Base-by-base conservation (phyloP, 73 alveolate species). In the Stentor coeruleus region DNA sequence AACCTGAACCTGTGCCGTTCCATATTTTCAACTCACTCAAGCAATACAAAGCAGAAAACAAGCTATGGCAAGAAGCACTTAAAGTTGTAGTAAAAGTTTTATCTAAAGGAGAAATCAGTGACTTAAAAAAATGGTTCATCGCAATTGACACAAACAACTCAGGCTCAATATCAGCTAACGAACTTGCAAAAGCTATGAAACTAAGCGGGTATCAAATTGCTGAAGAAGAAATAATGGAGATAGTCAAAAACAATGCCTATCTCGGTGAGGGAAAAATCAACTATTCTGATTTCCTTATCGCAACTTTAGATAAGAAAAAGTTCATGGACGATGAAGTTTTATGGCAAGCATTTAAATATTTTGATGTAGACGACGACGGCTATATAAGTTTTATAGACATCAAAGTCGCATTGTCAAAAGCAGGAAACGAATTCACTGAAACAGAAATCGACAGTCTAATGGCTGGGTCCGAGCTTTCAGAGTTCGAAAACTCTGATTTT, bases 341-440 rank as follows among this genome's bases (percentile, higher is more conserved):
- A n/a, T 3, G 38, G 59, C 20, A 39, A 57, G 15, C 81, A 20
- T 82, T 82, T 59, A 14, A 30, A 3, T 37, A 37, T 26, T 31
- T 82, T 26, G 88, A 82, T 31, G 74, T 81, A 3, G 88, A 82
- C 81, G 77, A 82, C 36, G 81, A 82, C 81, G 88, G 88, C 14
- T 11, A 66, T 35, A 73, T 82, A 6, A 33, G 15, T 33, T 38
- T 31, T 26, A n/a, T n/a, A 6, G 88, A 82, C 75, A 3, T 82
- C 0, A 73, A 37, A 82, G 35, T 55, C 59, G 35, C 81, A 28
- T 82, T 82, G 59, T 66, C 77, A 39, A 82, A 82, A 39, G 39
- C 58, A 40, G 75, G 81, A 31, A 35, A 38, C 28, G 57, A 82
- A 11, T 55, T 66, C 66, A 11, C 20, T 11, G 66, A 49, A 49